A percentile compares a stretch with the other conserved stretches of the same genome.
Conservation (phyloP, 1,139 yeast species). For the Yamadazyma oceani region DNA sequence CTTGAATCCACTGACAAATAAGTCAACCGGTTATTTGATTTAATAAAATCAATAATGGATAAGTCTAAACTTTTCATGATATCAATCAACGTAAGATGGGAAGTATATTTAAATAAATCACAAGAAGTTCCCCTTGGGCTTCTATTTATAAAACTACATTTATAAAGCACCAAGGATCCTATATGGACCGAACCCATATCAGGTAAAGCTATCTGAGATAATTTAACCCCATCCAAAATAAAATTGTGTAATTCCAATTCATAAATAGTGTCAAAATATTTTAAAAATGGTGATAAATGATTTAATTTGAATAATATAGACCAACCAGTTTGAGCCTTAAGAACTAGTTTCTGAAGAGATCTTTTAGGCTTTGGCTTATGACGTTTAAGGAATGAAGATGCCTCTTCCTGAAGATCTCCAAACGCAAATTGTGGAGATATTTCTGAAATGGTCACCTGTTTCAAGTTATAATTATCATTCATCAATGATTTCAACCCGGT, state of each 20-base stretch:
- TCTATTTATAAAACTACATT: constrained; percentile 28
- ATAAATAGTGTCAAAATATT: constrained; percentile 45
- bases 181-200: constrained; percentile 14
- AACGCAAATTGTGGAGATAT: constrained; percentile 55
- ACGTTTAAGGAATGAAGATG: constrained; percentile 10
- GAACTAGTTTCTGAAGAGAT: constrained; percentile 22
- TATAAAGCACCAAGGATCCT: constrained; percentile 20
- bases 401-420: constrained; percentile 9
- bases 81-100: constrained; percentile 33
- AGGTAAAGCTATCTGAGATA: neutral
- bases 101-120: constrained; percentile 35
- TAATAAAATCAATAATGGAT: constrained; percentile 46
- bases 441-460: constrained; percentile 33
- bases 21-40: constrained; percentile 25
- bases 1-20: constrained; percentile 46
- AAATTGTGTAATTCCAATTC: constrained; percentile 47
- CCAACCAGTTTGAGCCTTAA: constrained; percentile 51
- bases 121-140: constrained; percentile 17
- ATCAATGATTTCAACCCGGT: constrained; percentile 24
- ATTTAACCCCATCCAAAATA: constrained; percentile 37
- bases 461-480: constrained; percentile 34
- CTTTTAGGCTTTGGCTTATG: constrained; percentile 22
- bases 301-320: constrained; percentile 35
- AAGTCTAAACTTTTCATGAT: constrained; percentile 46
- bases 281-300: constrained; percentile 29